Conservation (phyloP, 2,329 filamentous ascomycete genomes). For the Pseudocercospora fijiensis region DNA sequence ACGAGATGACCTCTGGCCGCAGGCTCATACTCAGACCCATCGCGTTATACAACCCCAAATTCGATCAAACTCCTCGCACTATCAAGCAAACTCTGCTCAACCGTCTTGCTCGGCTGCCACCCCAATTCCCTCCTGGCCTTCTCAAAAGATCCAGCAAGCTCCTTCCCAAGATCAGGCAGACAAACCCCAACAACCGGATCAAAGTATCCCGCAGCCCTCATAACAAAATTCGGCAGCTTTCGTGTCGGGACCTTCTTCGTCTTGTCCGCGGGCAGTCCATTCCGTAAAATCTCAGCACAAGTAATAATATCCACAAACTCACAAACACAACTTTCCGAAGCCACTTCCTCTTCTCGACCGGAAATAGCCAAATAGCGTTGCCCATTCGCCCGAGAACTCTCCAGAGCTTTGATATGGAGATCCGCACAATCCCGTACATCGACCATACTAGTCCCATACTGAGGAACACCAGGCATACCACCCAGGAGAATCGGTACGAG, state of each 20-base stretch:
- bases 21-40: too few species aligned
- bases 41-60: conserved; percentile 21
- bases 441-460: conserved; percentile 23
- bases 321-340: conserved; percentile 11
- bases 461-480: conserved; percentile 20
- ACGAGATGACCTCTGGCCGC: too few species aligned
- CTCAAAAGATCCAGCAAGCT: conserved; percentile 21
- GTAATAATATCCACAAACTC: conserved; percentile 22
- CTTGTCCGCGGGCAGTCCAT: conserved; percentile 18
- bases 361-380: conserved; percentile 22
- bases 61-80: conserved; percentile 24
- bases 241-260: conserved; percentile 22
- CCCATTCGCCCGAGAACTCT: conserved; percentile 13
- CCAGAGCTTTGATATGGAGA: conserved; percentile 17
- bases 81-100: conserved; percentile 20
- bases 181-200: conserved; percentile 25
- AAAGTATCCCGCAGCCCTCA: conserved; percentile 25
- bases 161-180: conserved; percentile 24
- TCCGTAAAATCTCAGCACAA: conserved; percentile 19
- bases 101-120: conserved; percentile 19
- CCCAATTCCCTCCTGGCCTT: conserved; percentile 21
- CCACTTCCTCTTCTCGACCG: conserved; percentile 3
- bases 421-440: conserved; percentile 20
- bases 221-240: conserved; percentile 23
- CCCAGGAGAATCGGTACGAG: conserved; percentile 18